phyloP scores from a whole-genome alignment of 805 yeast species.

The Wickerhamiella vanderwaltii region DNA sequence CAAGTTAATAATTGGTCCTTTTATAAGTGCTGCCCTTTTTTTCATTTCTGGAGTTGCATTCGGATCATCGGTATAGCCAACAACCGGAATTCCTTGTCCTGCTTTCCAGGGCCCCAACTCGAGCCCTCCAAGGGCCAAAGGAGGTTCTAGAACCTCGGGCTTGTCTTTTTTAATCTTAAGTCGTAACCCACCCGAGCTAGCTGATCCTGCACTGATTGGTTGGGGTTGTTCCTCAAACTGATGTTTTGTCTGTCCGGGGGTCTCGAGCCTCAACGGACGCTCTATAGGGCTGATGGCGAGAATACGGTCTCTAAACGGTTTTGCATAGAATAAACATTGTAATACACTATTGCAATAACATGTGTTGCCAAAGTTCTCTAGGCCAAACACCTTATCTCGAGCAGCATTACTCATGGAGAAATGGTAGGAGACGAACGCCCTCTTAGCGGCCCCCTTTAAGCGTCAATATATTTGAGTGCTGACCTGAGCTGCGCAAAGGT shows the following conservation, averaged over 20 bases:
- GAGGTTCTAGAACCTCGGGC: conserved; percentile 3
- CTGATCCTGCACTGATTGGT: conserved; percentile 1
- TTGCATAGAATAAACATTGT: conserved; percentile 72
- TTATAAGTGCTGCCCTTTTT: conserved; percentile 61
- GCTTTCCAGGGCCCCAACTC: conserved; percentile 31
- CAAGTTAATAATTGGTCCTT: conserved; percentile 74
- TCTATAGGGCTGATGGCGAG: conserved; percentile 23
- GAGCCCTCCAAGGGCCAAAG: conserved; percentile 25
- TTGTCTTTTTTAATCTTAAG: conserved; percentile 3
- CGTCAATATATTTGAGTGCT: too few species aligned
- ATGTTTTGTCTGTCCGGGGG: conserved; percentile 27
- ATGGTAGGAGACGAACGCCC: too few species aligned
- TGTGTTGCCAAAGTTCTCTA: conserved; percentile 45
- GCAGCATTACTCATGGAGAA: too few species aligned
- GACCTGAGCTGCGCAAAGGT: too few species aligned
- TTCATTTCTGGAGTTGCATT: conserved; percentile 52
- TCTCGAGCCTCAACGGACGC: conserved; percentile 30
- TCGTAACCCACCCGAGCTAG: background rate
- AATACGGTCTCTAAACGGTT: conserved; percentile 49
- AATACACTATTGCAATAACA: conserved; percentile 90
- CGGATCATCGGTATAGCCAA: conserved; percentile 35
- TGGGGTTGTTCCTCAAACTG: conserved; percentile 16
- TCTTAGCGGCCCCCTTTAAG: too few species aligned
- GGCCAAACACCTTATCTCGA: conserved; percentile 30
- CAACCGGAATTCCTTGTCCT: conserved; percentile 34